phyloP scores from a whole-genome alignment of 495 filamentous ascomycete genomes.

The Aspergillus homomorphus region DNA sequence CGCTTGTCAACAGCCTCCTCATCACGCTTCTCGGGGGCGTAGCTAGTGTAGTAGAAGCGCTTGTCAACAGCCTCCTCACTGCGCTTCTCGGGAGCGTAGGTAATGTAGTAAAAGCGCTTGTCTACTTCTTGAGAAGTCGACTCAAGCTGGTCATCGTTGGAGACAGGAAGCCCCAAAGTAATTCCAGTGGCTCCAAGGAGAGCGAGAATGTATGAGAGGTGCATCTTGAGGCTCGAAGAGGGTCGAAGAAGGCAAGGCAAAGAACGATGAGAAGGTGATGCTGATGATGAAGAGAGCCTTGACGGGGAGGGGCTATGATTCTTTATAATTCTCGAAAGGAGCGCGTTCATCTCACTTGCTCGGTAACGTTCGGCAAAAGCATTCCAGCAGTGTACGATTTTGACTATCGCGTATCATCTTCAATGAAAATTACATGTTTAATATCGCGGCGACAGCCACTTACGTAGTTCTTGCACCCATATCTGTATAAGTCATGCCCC shows the following conservation, averaged over 20 bases:
- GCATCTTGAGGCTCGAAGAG: neutral
- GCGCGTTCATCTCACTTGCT: too few species aligned
- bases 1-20: neutral
- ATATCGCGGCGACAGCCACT: too few species aligned
- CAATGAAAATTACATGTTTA: too few species aligned
- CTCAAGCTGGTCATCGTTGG: neutral
- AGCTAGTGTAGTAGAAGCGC: too few species aligned
- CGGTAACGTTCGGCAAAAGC: too few species aligned
- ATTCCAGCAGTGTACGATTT: too few species aligned
- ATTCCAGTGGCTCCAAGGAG: neutral
- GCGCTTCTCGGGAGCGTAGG: neutral
- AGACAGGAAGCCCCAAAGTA: neutral
- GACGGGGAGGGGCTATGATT: too few species aligned
- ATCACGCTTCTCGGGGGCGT: neutral
- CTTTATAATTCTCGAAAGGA: too few species aligned
- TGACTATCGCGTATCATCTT: too few species aligned
- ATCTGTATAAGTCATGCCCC: too few species aligned
- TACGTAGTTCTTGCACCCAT: too few species aligned
- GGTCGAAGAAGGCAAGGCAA: neutral
- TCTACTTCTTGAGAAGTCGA: neutral
- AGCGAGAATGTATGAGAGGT: neutral
- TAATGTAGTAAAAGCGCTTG: neutral
- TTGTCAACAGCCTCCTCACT: neutral
- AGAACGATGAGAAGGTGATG: neutral
- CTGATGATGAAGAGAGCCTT: neutral